phyloP scores from a whole-genome alignment of 2,329 filamentous ascomycete genomes.

The Ophiostoma fasciatum region DNA sequence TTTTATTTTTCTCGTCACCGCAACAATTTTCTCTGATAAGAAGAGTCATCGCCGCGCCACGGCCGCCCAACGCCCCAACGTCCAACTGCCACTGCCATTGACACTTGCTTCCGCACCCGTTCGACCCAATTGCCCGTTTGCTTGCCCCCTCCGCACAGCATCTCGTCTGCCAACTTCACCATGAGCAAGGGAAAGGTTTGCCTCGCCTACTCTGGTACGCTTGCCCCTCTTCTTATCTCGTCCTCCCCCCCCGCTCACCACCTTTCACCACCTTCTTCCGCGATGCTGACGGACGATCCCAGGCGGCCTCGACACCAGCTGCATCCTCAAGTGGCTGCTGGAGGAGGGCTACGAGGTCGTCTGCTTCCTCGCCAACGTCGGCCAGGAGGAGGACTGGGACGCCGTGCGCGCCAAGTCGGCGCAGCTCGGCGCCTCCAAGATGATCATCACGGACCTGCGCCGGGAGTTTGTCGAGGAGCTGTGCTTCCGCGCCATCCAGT shows the following conservation, averaged over 20 bases:
- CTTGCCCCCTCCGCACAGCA: too few species aligned
- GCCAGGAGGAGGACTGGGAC: conserved; percentile 62
- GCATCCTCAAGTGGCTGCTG: conserved; percentile 14
- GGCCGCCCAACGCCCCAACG: too few species aligned
- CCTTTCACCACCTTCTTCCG: not conserved
- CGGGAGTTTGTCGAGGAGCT: conserved; percentile 68
- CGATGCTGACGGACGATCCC: conserved; percentile 7
- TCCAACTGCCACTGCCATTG: too few species aligned
- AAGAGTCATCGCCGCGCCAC: too few species aligned
- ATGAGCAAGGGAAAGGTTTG: conserved; percentile 21
- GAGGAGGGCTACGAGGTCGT: conserved; percentile 48
- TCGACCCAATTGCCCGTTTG: too few species aligned
- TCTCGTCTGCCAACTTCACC: too few species aligned
- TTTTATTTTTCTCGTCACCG: too few species aligned
- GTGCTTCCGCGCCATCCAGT: conserved; percentile 66
- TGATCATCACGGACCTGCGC: conserved; percentile 50
- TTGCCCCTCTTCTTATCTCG: too few species aligned
- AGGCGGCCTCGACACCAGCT: conserved; percentile 14
- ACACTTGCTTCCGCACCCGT: too few species aligned
- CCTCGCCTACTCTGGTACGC: conserved; percentile 17
- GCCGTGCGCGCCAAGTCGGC: conserved; percentile 52
- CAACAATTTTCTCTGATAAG: too few species aligned
- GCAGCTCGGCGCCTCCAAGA: conserved; percentile 49
- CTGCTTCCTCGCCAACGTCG: conserved; percentile 52
- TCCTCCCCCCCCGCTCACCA: conserved; percentile 1